Evolutionary conservation across 805 yeast species (phyloP), one percentile per base, ranked within the genome.

Genomic region (Wickerhamomyces tratensis): DNA sequence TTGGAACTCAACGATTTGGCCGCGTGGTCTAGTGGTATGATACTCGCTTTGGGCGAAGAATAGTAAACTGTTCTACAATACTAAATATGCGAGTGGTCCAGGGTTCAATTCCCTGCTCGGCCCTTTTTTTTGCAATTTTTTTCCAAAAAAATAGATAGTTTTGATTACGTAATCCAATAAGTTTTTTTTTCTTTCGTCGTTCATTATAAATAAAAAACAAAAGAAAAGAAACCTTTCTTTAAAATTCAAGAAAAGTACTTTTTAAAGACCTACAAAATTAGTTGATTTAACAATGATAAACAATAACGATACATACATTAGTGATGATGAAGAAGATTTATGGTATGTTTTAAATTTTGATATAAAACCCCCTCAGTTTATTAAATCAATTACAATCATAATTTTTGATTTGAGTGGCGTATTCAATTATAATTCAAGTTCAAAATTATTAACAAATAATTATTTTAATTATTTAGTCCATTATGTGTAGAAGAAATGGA

Each of bases 401-500:
- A 3, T 3, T 20, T 20, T 20, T 20, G 20, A 20, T 20, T 20
- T 20, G 20, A 20, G 20, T 20, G 20, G 20, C 20, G 20, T 20
- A 2, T 20, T 20, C 20, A 20, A 20, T 20, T 20, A 20, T n/a
- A 20, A 20, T 20, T 4, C 20, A 20, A 20, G 20, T 20, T 20
- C 20, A 20, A 20, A 20, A 20, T 20, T 20, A 20, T 4, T 27
- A 27, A 27, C 30, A 27, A 27, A 8, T 4, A 27, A 27, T 10
- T 8, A 27, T 27, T 8, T 8, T 20, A 20, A 20, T 64, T 57
- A 41, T 56, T 53, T 36, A 68, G 96, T 66, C 98, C 98, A 43
- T 76, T 93, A 49, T 93, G 99, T 69, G 91, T 89, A 57, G 99
- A 93, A 65, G 97, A 93, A 61, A 82, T 93, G 88, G 99, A 93